These are phyloP conservation scores for Vicia faba DNA, from an alignment of 306 rosid species.

Conservation along the genomic window DNA sequence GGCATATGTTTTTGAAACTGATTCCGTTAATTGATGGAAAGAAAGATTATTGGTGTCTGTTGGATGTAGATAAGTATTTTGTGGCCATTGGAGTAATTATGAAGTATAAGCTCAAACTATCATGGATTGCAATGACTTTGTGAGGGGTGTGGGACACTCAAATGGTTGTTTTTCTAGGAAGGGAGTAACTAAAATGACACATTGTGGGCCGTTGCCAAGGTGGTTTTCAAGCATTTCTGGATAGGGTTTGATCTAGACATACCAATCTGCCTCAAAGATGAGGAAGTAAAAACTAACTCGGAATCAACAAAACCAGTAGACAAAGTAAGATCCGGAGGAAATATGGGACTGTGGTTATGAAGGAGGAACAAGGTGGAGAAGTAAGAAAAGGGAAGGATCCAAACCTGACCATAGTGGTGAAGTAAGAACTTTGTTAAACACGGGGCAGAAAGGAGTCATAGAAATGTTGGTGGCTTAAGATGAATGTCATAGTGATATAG, in stretches of 20 bases:
- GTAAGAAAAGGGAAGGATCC: conserved; percentile 1
- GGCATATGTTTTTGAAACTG: neutral
- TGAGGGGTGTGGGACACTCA: neutral
- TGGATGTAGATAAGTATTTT: conserved; percentile 15
- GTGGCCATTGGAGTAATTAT: neutral
- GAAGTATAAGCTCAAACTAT: conserved; percentile 7
- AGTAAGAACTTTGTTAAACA: neutral
- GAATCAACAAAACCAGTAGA: neutral
- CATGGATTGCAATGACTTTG: neutral
- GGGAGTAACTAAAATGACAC: neutral
- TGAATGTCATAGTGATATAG: neutral
- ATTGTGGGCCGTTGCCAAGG: neutral
- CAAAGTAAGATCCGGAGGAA: neutral
- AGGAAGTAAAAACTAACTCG: neutral
- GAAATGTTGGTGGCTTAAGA: neutral
- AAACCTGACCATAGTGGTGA: neutral
- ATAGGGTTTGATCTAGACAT: neutral
- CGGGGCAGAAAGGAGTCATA: neutral
- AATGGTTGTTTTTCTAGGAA: neutral
- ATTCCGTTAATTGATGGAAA: neutral
- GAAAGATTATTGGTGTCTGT: neutral
- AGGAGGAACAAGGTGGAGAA: conserved; percentile 1
- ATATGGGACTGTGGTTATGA: neutral
- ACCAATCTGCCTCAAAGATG: neutral
- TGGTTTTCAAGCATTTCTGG: neutral